Evolutionary conservation across 2,329 filamentous ascomycete species (phyloP).

Genomic region (Neurospora crassa): DNA sequence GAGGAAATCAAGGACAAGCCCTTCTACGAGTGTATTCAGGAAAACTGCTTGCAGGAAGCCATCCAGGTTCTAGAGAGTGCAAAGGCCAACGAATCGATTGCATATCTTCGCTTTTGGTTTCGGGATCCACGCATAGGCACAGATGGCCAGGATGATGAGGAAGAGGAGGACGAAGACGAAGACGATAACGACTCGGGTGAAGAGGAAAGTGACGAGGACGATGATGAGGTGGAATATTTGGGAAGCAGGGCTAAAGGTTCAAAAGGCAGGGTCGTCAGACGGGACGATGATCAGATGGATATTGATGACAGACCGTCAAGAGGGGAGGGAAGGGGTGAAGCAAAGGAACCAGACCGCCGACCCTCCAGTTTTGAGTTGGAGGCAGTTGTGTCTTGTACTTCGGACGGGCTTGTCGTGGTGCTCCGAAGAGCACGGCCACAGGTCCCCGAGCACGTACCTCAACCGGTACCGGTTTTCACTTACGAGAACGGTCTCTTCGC

Average conservation of each 20-base stretch:
- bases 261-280: neutral
- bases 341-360: conserved; percentile 15
- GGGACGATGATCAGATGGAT: conserved; percentile 34
- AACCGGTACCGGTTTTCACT: conserved; percentile 33
- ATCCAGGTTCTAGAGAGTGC: conserved; percentile 73
- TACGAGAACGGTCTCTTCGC: conserved; percentile 61
- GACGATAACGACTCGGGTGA: conserved; percentile 32
- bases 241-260: neutral
- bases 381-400: conserved; percentile 85
- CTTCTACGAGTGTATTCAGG: conserved; percentile 80
- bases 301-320: conserved; percentile 24
- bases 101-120: conserved; percentile 80
- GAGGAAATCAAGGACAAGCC: conserved; percentile 64
- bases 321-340: conserved; percentile 16
- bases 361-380: conserved; percentile 57
- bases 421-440: conserved; percentile 63
- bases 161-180: conserved; percentile 32
- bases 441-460: conserved; percentile 49
- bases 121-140: conserved; percentile 58
- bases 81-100: conserved; percentile 85
- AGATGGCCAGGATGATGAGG: conserved; percentile 34
- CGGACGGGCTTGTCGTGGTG: conserved; percentile 77
- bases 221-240: conserved; percentile 8
- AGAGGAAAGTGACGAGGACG: conserved; percentile 30
- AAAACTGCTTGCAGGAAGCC: conserved; percentile 66